Base-by-base conservation (phyloP, 2,329 filamentous ascomycete species). In the Sphaerulina populicola region DNA sequence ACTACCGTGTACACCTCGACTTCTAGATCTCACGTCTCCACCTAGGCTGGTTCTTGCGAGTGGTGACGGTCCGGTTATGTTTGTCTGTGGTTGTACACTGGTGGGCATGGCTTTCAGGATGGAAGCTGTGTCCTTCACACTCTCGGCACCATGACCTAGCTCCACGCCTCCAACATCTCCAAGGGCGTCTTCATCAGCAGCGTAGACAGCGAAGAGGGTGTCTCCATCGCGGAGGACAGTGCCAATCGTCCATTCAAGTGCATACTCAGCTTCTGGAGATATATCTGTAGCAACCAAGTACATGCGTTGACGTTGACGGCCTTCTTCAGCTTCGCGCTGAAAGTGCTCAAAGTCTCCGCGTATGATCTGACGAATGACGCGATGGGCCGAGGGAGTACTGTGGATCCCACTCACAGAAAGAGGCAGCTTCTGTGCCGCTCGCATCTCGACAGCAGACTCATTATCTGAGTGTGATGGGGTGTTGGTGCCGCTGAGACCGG, bases 221-320 rank as follows among this genome's bases (percentile, higher is more conserved):
- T 98, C 93, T 6, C 93, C 93, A 61, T 97, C 90, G 44, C 93
- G 81, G 29, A 98, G 75, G 5, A 97, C 89, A 0, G 91, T 97
- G 6, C 93, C 93, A 50, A 98, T 90, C 0, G 91, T 93, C 93
- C 93, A 98, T 68, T 98, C 93, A 30, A 98, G 76, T 1, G 93
- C 93, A 67, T 97, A 94, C 6, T 88, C 87, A 4, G 91, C 90
- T 71, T 98, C 93, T 35, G 93, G 87, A 60, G 90, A 96, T 3
- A 97, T 73, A 68, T 98, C 93, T 0, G 88, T 96, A 2, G 93
- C 91, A n/a, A 96, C 89, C 12, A 98, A 74, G 66, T 97, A 98
- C 62, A 93, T 94, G 47, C 93, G 80, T 54, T 91, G 79, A 47
- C 86, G 81, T 44, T 86, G 81, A 44, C 87, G 77, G 47, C 88